Evolutionary conservation across 2,329 filamentous ascomycete species (phyloP), one percentile per base, ranked within the genome.

Genomic region (Arthroderma sp.): DNA sequence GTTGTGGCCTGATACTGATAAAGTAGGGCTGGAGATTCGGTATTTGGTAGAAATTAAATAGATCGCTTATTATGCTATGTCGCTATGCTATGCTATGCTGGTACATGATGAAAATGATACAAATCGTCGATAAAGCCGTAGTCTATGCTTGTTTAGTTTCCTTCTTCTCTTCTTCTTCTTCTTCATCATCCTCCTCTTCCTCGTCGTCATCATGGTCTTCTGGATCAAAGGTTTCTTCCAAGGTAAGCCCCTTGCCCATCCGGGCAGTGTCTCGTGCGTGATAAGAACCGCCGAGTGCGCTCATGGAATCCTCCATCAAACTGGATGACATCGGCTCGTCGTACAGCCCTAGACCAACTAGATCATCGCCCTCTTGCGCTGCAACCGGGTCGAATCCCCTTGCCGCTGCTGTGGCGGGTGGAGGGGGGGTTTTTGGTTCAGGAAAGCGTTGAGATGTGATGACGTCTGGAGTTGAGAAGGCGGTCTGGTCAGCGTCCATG

Each of bases 341-440:
- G 60, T 91, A 91, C 0, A 91, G 73, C 0, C 85, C 85, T 74
- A 91, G 81, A 15, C 84, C 84, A n/a, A 87, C 73, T 1, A 89
- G 71, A 48, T 86, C 81, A 55, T 87, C 83, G 33, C 78, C 81
- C 9, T 74, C 59, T 29, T 77, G 76, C 40, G 75, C 68, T 34
- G 76, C 70, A 30, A 73, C 70, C 27, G 76, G 61, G 4, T 71
- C 53, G 45, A 72, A 30, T 3, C 44, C 30, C 29, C 6, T 28
- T 11, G 27, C 39, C 9, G 3, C 33, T 27, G 45, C 44, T 11
- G 41, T 22, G 6, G 41, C 15, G 11, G 33, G 33, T 8, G 34
- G 46, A 11, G 50, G 47, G 5, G 47, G 51, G 22, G 52, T 34
- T n/a, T 52, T 50, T 9, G 53, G 49, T n/a, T 55, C 50, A 1